Evolutionary conservation across 441 rosid genomes (phyloP).

Genomic region (Omphalea diandra): DNA sequence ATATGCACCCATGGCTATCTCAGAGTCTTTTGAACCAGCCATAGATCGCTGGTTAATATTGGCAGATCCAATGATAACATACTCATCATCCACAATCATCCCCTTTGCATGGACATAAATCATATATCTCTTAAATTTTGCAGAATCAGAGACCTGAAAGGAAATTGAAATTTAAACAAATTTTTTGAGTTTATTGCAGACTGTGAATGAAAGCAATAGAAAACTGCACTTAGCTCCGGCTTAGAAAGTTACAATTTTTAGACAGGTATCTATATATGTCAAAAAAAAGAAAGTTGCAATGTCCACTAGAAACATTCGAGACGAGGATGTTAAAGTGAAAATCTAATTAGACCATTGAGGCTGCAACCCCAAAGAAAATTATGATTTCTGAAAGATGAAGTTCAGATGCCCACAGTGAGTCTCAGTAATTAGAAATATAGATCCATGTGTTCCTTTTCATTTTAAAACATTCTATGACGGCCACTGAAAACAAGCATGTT

Average conservation of each 20-base stretch:
- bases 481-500: background rate
- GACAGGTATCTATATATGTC: background rate
- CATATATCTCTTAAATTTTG: slow-evolving; percentile 64
- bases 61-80: slow-evolving; percentile 86
- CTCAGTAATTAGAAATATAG: background rate
- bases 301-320: background rate
- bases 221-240: slow-evolving; percentile 4
- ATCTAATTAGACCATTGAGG: background rate
- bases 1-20: slow-evolving; percentile 96
- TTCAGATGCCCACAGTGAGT: background rate
- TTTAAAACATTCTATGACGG: background rate
- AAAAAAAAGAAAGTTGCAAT: background rate
- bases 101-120: slow-evolving; percentile 97
- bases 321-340: background rate
- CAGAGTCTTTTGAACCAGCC: slow-evolving; percentile 94
- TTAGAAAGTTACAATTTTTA: background rate
- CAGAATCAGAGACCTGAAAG: slow-evolving; percentile 64
- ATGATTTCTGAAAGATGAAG: background rate
- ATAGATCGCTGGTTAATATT: slow-evolving; percentile 97
- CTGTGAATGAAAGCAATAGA: background rate
- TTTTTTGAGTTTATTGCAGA: slow-evolving; percentile 14
- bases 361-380: background rate
- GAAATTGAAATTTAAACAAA: background rate
- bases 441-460: background rate
- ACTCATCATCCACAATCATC: slow-evolving; percentile 93